Conservation (phyloP, 148 eudicot genomes). For the Fagopyrum tataricum region DNA sequence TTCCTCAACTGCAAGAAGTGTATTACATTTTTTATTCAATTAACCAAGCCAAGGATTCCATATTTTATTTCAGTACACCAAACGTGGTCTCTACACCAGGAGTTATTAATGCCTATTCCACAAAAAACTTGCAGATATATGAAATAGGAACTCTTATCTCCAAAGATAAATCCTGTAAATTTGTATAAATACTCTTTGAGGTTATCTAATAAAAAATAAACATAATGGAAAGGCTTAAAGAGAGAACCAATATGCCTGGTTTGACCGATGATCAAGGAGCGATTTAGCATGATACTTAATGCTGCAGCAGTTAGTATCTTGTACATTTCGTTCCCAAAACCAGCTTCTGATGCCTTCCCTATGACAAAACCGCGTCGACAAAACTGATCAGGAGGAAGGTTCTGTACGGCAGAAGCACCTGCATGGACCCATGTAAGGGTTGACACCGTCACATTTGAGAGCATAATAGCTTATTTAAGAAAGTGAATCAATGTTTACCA, state of each 20-base stretch:
- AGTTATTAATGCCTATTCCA: not conserved
- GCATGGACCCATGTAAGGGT: not conserved
- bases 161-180: too few relatives aligned
- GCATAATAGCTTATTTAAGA: not conserved
- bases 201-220: not conserved
- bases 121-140: constrained; percentile 4
- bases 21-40: not conserved
- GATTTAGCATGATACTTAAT: constrained; percentile 83
- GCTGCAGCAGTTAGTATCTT: constrained; percentile 81
- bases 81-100: not conserved
- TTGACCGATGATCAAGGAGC: constrained; percentile 88
- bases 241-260: constrained; percentile 95
- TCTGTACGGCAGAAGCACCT: constrained; percentile 66
- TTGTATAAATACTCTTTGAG: too few relatives aligned
- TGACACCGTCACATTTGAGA: not conserved
- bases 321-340: constrained; percentile 94
- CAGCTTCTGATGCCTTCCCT: constrained; percentile 90
- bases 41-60: not conserved
- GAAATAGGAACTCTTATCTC: not conserved
- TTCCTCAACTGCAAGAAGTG: not conserved
- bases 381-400: constrained; percentile 57
- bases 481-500: not conserved
- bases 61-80: not conserved
- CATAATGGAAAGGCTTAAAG: constrained; percentile 56
- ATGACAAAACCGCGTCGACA: constrained; percentile 78